Evolutionary conservation across 768 basidiomycete species (phyloP).

Genomic region (Astraeus odoratus): DNA sequence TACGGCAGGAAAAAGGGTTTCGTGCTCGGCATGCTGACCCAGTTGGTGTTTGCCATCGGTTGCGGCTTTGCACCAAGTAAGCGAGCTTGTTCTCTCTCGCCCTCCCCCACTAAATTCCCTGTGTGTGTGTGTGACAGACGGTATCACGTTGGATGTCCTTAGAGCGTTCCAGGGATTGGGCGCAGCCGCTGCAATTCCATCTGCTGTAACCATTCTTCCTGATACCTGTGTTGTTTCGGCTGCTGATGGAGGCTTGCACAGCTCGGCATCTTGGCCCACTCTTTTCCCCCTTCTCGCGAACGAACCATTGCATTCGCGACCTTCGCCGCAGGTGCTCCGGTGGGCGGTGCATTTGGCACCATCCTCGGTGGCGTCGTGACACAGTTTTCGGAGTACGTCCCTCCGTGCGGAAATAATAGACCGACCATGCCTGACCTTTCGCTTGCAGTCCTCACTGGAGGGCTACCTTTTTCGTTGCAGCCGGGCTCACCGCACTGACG

Average conservation of each 20-base stretch:
- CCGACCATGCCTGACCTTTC: background rate
- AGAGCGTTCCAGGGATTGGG: conserved; percentile 81
- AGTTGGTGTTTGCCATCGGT: conserved; percentile 52
- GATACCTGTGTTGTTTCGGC: conserved; percentile 2
- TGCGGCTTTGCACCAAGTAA: conserved; percentile 58
- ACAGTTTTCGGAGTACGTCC: conserved; percentile 37
- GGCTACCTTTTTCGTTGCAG: conserved; percentile 52
- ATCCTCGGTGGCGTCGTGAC: conserved; percentile 69
- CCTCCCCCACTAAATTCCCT: background rate
- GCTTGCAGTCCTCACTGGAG: conserved; percentile 50
- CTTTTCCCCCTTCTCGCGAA: conserved; percentile 61
- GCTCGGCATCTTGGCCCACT: conserved; percentile 77
- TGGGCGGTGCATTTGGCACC: conserved; percentile 69
- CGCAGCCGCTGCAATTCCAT: conserved; percentile 66
- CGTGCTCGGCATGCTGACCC: conserved; percentile 47
- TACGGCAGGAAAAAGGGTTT: conserved; percentile 71
- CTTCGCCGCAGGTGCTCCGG: conserved; percentile 78
- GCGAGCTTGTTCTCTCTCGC: conserved; percentile 1
- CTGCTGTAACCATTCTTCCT: conserved; percentile 42
- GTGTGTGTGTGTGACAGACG: conserved; percentile 31
- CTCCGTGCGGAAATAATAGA: background rate
- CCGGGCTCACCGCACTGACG: conserved; percentile 49
- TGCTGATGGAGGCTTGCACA: conserved; percentile 26
- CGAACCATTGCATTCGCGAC: conserved; percentile 77
- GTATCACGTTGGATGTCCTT: conserved; percentile 57